Conservation (phyloP, 257 asterid species). For the Gentiana straminea region DNA sequence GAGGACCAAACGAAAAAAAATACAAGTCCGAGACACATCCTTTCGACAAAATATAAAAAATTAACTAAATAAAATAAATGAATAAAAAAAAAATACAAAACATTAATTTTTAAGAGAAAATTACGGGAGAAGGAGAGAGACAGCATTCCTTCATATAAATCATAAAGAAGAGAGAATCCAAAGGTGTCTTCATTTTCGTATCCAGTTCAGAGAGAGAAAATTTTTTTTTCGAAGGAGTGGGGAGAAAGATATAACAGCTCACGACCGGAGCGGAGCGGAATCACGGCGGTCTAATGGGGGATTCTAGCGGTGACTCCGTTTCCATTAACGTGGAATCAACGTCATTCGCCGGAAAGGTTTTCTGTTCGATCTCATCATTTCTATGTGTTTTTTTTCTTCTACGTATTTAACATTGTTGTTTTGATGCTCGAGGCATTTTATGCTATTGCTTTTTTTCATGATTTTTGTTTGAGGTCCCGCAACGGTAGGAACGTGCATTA, state of each 20-base stretch:
- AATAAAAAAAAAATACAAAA: not conserved
- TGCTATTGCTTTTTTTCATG: no score
- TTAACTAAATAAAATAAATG: no score
- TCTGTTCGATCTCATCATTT: constrained; percentile 1
- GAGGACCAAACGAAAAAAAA: no score
- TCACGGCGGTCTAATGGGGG: constrained; percentile 54
- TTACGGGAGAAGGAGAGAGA: constrained; percentile 18
- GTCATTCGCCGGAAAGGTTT: constrained; percentile 79
- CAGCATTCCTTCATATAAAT: constrained; percentile 30
- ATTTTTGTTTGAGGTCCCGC: no score
- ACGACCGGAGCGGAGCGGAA: constrained; percentile 14
- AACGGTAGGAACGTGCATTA: no score
- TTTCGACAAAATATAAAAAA: no score
- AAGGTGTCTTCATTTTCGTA: constrained; percentile 22
- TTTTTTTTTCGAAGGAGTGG: not conserved
- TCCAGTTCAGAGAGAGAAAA: not conserved
- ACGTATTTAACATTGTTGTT: no score
- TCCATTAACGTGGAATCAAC: constrained; percentile 78
- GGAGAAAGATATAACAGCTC: constrained; percentile 9
- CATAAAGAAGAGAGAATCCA: constrained; percentile 46
- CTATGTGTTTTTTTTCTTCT: not conserved
- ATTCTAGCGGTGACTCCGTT: constrained; percentile 87
- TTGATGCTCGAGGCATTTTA: no score
- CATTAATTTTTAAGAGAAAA: not conserved
- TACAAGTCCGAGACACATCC: no score